These are phyloP conservation scores for Pezicula radicicola DNA, from an alignment of 2,329 filamentous ascomycete species.

Conservation along the genomic window DNA sequence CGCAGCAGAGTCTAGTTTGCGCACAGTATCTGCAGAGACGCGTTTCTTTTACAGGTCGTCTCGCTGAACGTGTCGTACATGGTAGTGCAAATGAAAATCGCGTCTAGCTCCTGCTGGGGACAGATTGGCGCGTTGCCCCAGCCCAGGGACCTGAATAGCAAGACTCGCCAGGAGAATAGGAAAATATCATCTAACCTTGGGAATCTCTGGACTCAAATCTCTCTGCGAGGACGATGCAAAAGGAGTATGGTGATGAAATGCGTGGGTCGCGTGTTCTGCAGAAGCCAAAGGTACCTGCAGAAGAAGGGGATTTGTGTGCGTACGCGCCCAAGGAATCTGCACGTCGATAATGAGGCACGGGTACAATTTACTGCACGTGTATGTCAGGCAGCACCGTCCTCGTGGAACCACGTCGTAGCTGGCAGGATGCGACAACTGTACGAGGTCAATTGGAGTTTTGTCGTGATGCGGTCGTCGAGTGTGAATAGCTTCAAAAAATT, in stretches of 20 bases:
- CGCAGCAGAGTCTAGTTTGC: slow-evolving; percentile 3
- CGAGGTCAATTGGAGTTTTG: slow-evolving; percentile 9
- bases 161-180: slow-evolving; percentile 14
- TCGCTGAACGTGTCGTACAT: neutral
- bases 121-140: neutral
- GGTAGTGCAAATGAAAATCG: neutral
- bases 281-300: neutral
- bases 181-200: slow-evolving; percentile 16
- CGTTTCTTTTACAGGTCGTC: neutral
- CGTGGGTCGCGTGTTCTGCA: neutral
- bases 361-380: slow-evolving; percentile 14
- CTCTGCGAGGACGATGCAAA: neutral
- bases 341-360: slow-evolving; percentile 7
- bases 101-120: neutral
- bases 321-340: slow-evolving; percentile 9
- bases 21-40: neutral
- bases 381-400: slow-evolving; percentile 4
- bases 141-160: neutral
- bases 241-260: neutral
- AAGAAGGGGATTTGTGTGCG: neutral
- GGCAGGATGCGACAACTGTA: slow-evolving; percentile 6
- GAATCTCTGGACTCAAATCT: neutral
- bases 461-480: neutral
- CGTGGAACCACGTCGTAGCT: slow-evolving; percentile 2
- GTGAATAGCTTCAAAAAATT: slow-evolving; percentile 19